Percentiles rank a stretch among this genome's conserved stretches.
These are phyloP conservation scores for Fonsecaea multimorphosa DNA, from an alignment of 2,329 filamentous ascomycete species.

Conservation along the genomic window DNA sequence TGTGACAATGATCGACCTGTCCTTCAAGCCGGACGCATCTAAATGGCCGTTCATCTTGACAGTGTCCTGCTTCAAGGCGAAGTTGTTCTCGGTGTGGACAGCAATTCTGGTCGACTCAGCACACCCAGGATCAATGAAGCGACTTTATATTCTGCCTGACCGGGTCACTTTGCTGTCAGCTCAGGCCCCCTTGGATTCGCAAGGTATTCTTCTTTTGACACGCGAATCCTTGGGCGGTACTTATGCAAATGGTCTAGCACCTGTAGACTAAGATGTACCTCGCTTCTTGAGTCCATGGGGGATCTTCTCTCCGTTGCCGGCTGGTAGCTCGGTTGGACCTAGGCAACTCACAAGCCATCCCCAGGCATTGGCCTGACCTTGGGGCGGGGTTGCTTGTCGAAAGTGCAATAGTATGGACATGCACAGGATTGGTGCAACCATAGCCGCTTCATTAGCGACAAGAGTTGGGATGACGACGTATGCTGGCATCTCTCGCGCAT, in stretches of 20 bases:
- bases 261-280: neutral
- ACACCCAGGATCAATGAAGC: neutral
- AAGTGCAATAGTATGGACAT: neutral
- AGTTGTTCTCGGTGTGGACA: neutral
- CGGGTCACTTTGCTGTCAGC: neutral
- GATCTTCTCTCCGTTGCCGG: neutral
- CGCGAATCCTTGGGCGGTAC: neutral
- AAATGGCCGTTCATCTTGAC: constrained; percentile 6
- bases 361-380: neutral
- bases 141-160: neutral
- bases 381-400: neutral
- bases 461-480: neutral
- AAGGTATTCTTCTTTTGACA: neutral
- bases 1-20: constrained; percentile 32
- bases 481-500: neutral
- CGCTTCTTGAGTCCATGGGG: neutral
- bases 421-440: neutral
- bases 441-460: no score
- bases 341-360: neutral
- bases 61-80: neutral
- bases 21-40: constrained; percentile 16
- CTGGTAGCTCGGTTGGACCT: neutral
- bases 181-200: neutral
- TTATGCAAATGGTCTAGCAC: neutral
- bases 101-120: neutral